Base-by-base conservation (phyloP, 129 eudicot genomes). In the Artemisia argyi region DNA sequence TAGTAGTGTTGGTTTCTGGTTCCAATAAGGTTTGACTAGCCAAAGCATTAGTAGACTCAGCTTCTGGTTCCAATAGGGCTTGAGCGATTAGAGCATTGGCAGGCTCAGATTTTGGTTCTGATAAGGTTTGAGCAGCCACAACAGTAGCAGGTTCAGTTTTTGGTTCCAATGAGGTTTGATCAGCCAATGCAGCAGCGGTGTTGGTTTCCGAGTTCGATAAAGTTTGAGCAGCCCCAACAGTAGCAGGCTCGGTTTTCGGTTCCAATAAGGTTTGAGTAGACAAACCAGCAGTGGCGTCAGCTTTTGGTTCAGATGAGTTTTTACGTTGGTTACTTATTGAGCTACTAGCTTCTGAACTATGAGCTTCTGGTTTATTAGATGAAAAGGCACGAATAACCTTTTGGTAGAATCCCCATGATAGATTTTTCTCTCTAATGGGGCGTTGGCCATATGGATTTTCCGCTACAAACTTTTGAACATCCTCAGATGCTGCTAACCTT, bases 401-500 rank as follows among this genome's bases (percentile, higher is more conserved):
- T 10, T 56, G 79, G 73, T 92, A 92, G 64, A 58, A 89, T 51
- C 69, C 35, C 98, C 98, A 92, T 13, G 88, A 89, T 30, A 72
- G 39, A 76, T 85, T 78, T 15, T 58, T 65, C 5, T 83, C 81
- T 0, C 86, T 87, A 72, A 92, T 92, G 14, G 96, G 82, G 8
- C 89, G 81, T 57, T 83, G 88, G 6, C 98, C 98, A 77, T 79
- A 85, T 16, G 89, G 98, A 68, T 92, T 85, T 55, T 85, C 67
- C 82, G 82, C 76, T 10, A 92, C 93, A 59, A 80, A 92, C 15
- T 83, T 75, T 60, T 83, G 96, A 62, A 92, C 95, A 64, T 89
- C 68, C 30, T 86, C 95, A 12, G 87, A 85, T 30, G 14, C 61
- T 47, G 95, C 87, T 62, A 92, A 59, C 19, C 82, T 84, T 75